phyloP scores from a whole-genome alignment of 73 alveolate genomes.

The Blepharisma japonicum region DNA sequence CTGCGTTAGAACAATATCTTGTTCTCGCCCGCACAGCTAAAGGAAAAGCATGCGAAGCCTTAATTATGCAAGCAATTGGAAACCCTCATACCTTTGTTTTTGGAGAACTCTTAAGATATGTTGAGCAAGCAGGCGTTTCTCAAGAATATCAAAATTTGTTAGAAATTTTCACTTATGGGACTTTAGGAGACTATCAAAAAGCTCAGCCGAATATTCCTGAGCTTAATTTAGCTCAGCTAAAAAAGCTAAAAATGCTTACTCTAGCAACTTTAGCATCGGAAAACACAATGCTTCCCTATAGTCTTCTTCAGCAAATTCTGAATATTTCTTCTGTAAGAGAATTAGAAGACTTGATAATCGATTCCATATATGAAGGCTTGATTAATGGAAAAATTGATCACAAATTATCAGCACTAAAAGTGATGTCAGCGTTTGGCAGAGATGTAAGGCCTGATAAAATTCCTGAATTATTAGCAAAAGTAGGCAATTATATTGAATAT shows the following conservation, averaged over 20 bases:
- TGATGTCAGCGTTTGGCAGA: conserved; percentile 43
- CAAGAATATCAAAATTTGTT: conserved; percentile 30
- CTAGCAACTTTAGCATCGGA: conserved; percentile 43
- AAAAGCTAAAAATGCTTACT: conserved; percentile 63
- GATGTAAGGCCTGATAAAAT: conserved; percentile 37
- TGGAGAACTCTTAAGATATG: conserved; percentile 54
- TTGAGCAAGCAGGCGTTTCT: conserved; percentile 40
- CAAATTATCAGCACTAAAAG: conserved; percentile 18
- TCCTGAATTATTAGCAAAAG: conserved; percentile 30
- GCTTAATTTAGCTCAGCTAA: conserved; percentile 49
- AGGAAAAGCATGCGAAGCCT: conserved; percentile 60
- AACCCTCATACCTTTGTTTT: conserved; percentile 46
- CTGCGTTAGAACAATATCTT: conserved; percentile 52
- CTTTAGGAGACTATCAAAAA: conserved; percentile 35
- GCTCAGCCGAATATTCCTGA: conserved; percentile 33
- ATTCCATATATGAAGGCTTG: conserved; percentile 53
- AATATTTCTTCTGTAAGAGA: conserved; percentile 43
- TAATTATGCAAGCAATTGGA: conserved; percentile 51
- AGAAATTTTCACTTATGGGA: conserved; percentile 52
- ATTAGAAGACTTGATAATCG: conserved; percentile 60
- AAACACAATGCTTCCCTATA: conserved; percentile 35
- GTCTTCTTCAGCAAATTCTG: conserved; percentile 30
- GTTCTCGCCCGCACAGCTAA: conserved; percentile 55
- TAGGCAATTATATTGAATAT: conserved; percentile 13
- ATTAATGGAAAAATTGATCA: conserved; percentile 51